Base-by-base conservation (phyloP, 495 filamentous ascomycete genomes). In the Poronia punctata region DNA sequence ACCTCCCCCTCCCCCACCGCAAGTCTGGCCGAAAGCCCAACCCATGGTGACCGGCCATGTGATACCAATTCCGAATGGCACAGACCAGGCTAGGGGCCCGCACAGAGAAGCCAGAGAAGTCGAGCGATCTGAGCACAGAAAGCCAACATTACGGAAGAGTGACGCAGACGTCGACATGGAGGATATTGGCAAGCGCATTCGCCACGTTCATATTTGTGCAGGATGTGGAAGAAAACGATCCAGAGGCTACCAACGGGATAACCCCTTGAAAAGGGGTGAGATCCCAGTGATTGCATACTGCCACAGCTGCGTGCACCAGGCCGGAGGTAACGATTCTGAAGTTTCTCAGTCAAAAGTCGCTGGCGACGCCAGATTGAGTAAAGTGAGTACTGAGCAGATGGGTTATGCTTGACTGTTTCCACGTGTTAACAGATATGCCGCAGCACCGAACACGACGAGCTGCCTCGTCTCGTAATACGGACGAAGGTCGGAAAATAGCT, bases 211-310 rank as follows among this genome's bases (percentile, higher is more conserved):
- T 41, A 20, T 45, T n/a, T 59, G 55, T 28, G 32, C 35, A 14
- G 47, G 36, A 10, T 59, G 55, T 26, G 55, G 55, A 17, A 43
- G 48, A 29, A 42, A 36, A 32, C 33, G 49, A 12, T 49, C 55
- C 8, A 40, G 21, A 24, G 29, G n/a, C 31, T 53, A 49, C 16
- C 52, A 52, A 2, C 43, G 24, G 12, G 36, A 20, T 37, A 38
- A 56, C 29, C 46, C 49, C 17, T 27, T 56, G 22, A 40, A 51
- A 14, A 56, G 35, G 25, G 52, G 52, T 7, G 40, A 59, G 38
- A 40, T 46, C 19, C 55, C 52, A 7, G 41, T 40, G 1, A 26
- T 22, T 20, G 33, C 35, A 7, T 59, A 53, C 35, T 59, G 55
- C 28, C 21, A 33, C 1, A 40, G 15, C 26, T 59, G 52, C 28